phyloP scores from a whole-genome alignment of 352 stramenopile genomes.

The Elongisporangium prolatum region DNA sequence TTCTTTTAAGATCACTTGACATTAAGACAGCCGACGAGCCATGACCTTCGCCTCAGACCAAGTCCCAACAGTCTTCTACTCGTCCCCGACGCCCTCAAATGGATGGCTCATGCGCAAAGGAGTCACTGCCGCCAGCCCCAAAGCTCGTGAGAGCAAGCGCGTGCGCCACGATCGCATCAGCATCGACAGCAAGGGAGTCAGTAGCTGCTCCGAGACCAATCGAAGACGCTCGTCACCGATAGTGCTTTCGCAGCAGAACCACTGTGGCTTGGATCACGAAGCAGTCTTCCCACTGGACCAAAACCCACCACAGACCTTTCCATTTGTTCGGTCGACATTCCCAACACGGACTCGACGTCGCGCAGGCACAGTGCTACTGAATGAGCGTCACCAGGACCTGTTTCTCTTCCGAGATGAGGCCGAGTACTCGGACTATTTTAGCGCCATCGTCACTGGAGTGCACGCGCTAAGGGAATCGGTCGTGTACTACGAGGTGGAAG shows the following conservation, averaged over 20 bases:
- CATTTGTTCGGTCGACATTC: background rate
- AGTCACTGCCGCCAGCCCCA: background rate
- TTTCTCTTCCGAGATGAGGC: conserved; percentile 64
- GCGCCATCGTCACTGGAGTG: conserved; percentile 30
- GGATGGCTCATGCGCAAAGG: background rate
- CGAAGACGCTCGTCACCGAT: background rate
- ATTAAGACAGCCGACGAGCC: background rate
- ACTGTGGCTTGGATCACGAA: background rate
- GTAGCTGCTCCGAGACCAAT: background rate
- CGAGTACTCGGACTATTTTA: conserved; percentile 80
- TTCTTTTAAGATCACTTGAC: background rate
- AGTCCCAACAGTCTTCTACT: background rate
- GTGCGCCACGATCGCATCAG: background rate
- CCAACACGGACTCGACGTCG: background rate
- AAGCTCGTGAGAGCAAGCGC: background rate
- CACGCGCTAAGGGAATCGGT: conserved; percentile 49
- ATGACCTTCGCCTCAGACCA: background rate
- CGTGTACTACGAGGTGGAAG: conserved; percentile 65
- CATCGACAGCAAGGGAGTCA: background rate
- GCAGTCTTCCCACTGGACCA: background rate
- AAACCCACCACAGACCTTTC: background rate
- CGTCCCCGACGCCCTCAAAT: background rate
- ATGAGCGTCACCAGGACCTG: conserved; percentile 32
- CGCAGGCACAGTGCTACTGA: conserved; percentile 21
- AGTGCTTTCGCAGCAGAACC: background rate